Evolutionary conservation across 129 eudicot genomes (phyloP), one percentile per base, ranked within the genome.

Genomic region (Sambucus nigra): DNA sequence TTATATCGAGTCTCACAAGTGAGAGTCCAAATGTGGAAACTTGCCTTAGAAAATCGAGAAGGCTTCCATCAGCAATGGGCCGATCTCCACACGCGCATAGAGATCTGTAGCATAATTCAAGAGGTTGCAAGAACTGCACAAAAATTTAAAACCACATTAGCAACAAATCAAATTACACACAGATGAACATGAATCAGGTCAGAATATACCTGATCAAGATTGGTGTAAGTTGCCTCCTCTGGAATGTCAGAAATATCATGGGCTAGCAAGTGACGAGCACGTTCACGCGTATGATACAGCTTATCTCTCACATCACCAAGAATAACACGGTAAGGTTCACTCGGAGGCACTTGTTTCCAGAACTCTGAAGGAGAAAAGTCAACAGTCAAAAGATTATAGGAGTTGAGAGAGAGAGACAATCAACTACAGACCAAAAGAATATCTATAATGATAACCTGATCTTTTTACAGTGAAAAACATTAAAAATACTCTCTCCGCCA

Each of bases 1-100:
- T 65, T 42, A 92, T 92, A 69, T 92, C 99, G 16, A 92, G 99
- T 61, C 82, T 71, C 48, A 92, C 99, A 7, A 92, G 81, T 7
- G 99, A 92, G 19, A 92, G 77, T 13, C 99, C 99, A 52, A 92
- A 92, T 51, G 99, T 92, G 45, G 96, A 92, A 15, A 92, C 95
- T 70, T 92, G 99, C 41, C 99, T 56, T 38, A 92, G 74, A 51
- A 92, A 92, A 73, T 92, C 99, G 8, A 92, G 82, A 54, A 92
- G 99, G 69, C 91, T 79, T n/a, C 99, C 99, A 25, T 92, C 99
- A 40, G 99, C 99, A 65, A 92, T 86, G 25, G 91, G 74, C 27
- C 81, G 84, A 60, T 92, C 99, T 22, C 99, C 99, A 60, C 95
- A 92, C 5, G 91, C 78, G 51, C 91, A 86, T 1, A 92, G 80